A percentile compares a stretch with the other conserved stretches of the same genome.
Evolutionary conservation across 2,329 filamentous ascomycete genomes (phyloP).

Genomic region (Botrytis elliptica): DNA sequence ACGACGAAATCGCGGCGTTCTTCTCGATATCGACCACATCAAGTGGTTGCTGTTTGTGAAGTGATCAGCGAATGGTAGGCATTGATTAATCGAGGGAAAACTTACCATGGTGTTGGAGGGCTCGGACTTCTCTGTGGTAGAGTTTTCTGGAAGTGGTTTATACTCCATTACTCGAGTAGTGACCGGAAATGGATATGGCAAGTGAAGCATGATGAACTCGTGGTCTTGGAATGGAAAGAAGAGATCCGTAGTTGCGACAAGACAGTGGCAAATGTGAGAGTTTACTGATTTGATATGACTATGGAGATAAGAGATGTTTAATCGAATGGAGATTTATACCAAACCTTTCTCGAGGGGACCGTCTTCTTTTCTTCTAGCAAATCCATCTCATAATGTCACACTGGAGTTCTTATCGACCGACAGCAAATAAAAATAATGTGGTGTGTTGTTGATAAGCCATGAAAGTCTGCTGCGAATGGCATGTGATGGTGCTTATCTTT

Average conservation of each 20-base stretch:
- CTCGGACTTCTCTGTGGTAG: neutral
- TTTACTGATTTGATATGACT: neutral
- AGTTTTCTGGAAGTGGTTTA: slow-evolving; percentile 13
- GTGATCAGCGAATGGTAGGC: neutral
- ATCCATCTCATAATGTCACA: neutral
- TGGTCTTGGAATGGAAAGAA: neutral
- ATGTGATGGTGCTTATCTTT: slow-evolving; percentile 23
- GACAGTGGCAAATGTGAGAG: neutral
- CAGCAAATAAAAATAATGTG: neutral
- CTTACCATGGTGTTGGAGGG: slow-evolving; percentile 8
- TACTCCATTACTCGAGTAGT: slow-evolving; percentile 9
- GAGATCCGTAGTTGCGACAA: neutral
- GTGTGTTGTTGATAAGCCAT: slow-evolving; percentile 19
- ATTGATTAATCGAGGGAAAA: neutral
- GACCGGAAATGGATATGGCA: slow-evolving; percentile 9
- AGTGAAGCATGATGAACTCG: slow-evolving; percentile 1
- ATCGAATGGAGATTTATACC: neutral
- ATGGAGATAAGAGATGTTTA: neutral
- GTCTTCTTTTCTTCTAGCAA: slow-evolving; percentile 13
- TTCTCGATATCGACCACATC: slow-evolving; percentile 19
- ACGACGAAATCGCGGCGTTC: neutral
- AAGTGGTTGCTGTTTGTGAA: slow-evolving; percentile 1
- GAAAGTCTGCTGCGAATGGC: slow-evolving; percentile 18
- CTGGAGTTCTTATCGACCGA: neutral
- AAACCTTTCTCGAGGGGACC: neutral